Evolutionary conservation across 2,329 filamentous ascomycete genomes (phyloP), one percentile per base, ranked within the genome.

Genomic region (Curvularia spicifera): DNA sequence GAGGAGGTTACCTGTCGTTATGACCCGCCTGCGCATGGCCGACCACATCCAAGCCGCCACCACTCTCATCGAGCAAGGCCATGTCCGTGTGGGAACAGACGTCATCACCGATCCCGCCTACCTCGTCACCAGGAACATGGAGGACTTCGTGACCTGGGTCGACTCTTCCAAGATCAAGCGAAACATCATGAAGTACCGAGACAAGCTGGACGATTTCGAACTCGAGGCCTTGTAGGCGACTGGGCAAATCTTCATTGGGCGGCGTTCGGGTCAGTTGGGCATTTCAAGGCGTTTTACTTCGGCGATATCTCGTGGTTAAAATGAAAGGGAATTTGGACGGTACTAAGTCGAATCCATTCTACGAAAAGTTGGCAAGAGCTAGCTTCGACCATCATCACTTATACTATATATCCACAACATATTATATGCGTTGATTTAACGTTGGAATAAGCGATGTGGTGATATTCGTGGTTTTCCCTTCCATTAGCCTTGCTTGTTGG

Each of bases 141-240:
- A 98, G 79, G 94, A 98, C 79, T 97, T 96, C 76, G 90, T 98
- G 18, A 97, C 94, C 0, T 98, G 94, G 94, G 89, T 94, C 9
- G 91, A 96, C 71, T 92, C 91, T 59, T 96, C 91, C 78, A 97
- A 97, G 90, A 93, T 98, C 77, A 97, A 96, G 89, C 86, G 90
- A 74, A 95, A 93, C 75, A 96, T 97, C 64, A 89, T 97, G 86
- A 91, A 91, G 79, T 98, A 97, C 76, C 87, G 92, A 69, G 93
- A 97, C 78, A 91, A 96, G 82, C 79, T 97, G 79, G 94, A 98
- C 79, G 94, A 98, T 79, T 98, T 96, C 73, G 94, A 98, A 80
- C 80, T 97, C 48, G 74, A 75, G 43, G 67, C 71, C 20, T 51
- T 75, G 42, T 76, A 61, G 51, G 47, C 28, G 18, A 3, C 33